Evolutionary conservation across 495 filamentous ascomycete genomes (phyloP), one percentile per base, ranked within the genome.

Genomic region (Astrothelium subdiscretum): DNA sequence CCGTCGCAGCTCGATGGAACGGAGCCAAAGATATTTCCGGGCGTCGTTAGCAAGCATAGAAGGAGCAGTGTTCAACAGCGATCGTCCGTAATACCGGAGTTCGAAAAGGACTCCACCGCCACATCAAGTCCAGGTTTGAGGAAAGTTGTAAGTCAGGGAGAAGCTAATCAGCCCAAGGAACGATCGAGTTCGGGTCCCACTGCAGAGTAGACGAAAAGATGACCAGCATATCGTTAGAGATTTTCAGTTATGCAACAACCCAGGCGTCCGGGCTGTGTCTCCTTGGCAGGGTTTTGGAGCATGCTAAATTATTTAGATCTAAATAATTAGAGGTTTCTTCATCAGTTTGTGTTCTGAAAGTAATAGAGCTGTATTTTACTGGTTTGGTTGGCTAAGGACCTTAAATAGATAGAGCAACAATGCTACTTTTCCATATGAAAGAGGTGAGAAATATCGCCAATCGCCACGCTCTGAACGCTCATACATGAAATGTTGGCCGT

Each of bases 21-120:
- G 20, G 73, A 75, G 61, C 73, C 72, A 31, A 69, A 64, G 58
- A 71, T 75, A 15, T 75, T 75, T 62, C 73, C 73, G 0, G 73
- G 73, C 3, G 71, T 75, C 0, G 66, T 75, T 27, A 70, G 67
- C 59, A 42, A 64, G 11, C 51, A 64, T n/a, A 58, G 70, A 35
- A 62, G 64, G 22, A 67, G 68, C 48, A 70, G 70, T 64, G 38
- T 68, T 51, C 48, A 54, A 29, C 48, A 54, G 48, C 20, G 48
- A 29, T 24, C 48, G 6, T 8, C 24, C 11, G 48, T 3, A 29
- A 26, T 54, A 15, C 8, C 15, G 8, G 48, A 8, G 5, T 10
- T 8, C 24, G 48, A 54, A 8, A 54, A 29, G 2, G 48, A 54
- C 48, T 54, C 20, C 8, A 1, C 20, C 20, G 22, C 48, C 15